Evolutionary conservation across 1,284 basidiomycete species (phyloP).

Genomic region (Marasmius tenuissimus): DNA sequence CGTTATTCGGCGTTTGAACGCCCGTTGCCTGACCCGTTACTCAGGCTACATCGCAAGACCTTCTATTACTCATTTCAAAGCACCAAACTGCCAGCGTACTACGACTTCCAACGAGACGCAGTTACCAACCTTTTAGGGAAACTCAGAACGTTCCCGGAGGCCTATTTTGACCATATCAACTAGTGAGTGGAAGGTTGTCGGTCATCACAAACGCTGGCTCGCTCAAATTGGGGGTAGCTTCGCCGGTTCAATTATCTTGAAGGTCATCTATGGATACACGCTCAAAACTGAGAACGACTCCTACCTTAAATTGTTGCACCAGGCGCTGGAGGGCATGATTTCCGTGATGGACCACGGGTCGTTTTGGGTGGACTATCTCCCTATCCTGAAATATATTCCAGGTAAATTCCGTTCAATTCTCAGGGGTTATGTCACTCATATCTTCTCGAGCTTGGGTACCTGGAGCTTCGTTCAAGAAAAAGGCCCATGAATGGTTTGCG

Average conservation of each 20-base stretch:
- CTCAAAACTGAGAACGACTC: not conserved
- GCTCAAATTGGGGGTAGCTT: not conserved
- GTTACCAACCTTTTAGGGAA: not conserved
- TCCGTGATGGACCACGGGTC: not conserved
- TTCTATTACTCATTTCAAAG: not conserved
- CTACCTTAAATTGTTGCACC: not conserved
- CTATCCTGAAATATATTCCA: not conserved
- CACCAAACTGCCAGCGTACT: not conserved
- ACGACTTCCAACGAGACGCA: not conserved
- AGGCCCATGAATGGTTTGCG: not conserved
- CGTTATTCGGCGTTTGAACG: not conserved
- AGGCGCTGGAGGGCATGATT: not conserved
- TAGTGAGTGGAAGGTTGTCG: not conserved
- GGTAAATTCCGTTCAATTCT: not conserved
- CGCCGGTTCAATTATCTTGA: not conserved
- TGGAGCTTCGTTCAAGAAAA: not conserved
- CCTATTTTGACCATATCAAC: not conserved
- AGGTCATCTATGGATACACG: not conserved
- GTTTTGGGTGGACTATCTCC: not conserved
- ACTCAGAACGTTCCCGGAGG: not conserved
- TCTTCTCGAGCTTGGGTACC: not conserved
- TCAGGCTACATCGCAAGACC: not conserved
- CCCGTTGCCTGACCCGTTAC: not conserved
- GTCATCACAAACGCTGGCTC: not conserved
- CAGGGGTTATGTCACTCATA: not conserved